Evolutionary conservation across 2,329 filamentous ascomycete genomes (phyloP).

Genomic region (Triangularia verruculosa): DNA sequence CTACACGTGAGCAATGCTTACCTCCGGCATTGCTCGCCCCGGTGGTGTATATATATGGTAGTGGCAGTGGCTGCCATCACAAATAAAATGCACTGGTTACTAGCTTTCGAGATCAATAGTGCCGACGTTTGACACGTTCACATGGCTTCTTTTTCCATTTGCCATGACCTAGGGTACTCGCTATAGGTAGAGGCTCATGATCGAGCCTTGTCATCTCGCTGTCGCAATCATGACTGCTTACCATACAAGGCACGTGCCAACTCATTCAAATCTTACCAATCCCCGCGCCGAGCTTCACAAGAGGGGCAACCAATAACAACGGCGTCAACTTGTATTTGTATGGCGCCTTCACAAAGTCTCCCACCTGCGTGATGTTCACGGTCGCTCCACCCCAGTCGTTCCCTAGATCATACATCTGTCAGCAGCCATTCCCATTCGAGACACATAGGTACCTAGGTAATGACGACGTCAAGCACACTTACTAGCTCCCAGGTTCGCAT

Average conservation of each 20-base stretch:
- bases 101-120: no score
- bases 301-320: conserved; percentile 39
- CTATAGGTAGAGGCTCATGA: no score
- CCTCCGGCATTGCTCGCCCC: no score
- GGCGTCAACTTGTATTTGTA: conserved; percentile 50
- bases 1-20: no score
- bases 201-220: no score
- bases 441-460: neutral
- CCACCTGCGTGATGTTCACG: conserved; percentile 52
- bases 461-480: conserved; percentile 27
- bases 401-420: conserved; percentile 23
- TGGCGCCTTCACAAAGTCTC: conserved; percentile 46
- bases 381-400: conserved; percentile 48
- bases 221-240: no score
- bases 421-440: neutral
- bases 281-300: conserved; percentile 44
- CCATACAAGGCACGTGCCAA: neutral
- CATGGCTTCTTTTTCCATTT: no score
- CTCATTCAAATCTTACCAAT: conserved; percentile 33
- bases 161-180: no score
- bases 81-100: no score
- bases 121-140: no score
- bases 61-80: no score
- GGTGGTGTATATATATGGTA: no score
- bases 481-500: conserved; percentile 52